A percentile compares a stretch with the other conserved stretches of the same genome.
Evolutionary conservation across 306 rosid species (phyloP).

Genomic region (Inga laurina): DNA sequence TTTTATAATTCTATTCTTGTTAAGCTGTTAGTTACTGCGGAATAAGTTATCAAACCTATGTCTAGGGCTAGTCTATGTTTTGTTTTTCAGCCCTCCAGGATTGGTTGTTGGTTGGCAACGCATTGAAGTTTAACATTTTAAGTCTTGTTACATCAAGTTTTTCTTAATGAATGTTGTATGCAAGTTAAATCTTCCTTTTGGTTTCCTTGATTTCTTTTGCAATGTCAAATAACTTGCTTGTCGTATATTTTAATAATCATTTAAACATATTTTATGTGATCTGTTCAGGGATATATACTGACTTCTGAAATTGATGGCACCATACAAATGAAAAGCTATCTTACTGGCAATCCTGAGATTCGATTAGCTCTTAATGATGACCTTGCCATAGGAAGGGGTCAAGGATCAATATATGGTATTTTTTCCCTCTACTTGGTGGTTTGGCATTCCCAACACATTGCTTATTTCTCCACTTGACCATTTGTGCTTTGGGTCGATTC

Average conservation of each 20-base stretch:
- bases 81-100: neutral
- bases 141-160: slow-evolving; percentile 12
- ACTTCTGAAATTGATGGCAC: slow-evolving; percentile 95
- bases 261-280: slow-evolving; percentile 30
- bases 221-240: slow-evolving; percentile 25
- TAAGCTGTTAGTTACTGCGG: neutral
- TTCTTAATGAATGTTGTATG: slow-evolving; percentile 13
- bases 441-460: slow-evolving; percentile 22
- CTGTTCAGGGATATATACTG: slow-evolving; percentile 75
- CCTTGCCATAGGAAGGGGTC: slow-evolving; percentile 69
- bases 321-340: slow-evolving; percentile 95
- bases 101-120: neutral
- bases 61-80: neutral
- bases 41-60: neutral
- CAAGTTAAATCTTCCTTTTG: neutral
- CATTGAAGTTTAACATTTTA: neutral
- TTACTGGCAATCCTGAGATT: slow-evolving; percentile 83
- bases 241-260: slow-evolving; percentile 3
- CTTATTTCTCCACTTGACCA: slow-evolving; percentile 15
- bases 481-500: slow-evolving; percentile 26
- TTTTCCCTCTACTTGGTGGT: neutral
- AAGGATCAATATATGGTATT: slow-evolving; percentile 61
- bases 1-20: neutral
- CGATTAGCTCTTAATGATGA: slow-evolving; percentile 90
- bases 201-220: neutral